Percentiles rank a stretch among this genome's conserved stretches.
Conservation (phyloP, 1,284 basidiomycete species). For the Peniophora sp. region DNA sequence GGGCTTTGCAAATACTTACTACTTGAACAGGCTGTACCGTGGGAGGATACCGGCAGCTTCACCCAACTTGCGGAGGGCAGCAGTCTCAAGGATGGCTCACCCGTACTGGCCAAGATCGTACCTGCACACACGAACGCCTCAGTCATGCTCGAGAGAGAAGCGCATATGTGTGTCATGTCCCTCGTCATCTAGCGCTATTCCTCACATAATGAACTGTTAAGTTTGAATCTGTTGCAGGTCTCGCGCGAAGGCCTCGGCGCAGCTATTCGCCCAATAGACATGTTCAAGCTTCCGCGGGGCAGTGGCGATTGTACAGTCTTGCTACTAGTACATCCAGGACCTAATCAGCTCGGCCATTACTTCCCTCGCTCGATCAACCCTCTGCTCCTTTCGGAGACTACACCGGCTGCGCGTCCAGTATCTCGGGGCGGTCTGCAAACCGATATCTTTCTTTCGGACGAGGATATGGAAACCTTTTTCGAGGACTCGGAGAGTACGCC, state of each 20-base stretch:
- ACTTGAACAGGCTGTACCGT: conserved; percentile 39
- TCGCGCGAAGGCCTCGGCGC: conserved; percentile 44
- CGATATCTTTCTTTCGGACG: conserved; percentile 49
- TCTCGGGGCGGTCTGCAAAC: conserved; percentile 23
- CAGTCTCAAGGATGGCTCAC: conserved; percentile 60
- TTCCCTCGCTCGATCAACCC: conserved; percentile 59
- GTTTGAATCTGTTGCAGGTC: conserved; percentile 44
- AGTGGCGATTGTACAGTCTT: conserved; percentile 61
- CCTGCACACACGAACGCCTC: conserved; percentile 62
- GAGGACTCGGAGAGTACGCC: conserved; percentile 47
- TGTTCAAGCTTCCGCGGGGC: conserved; percentile 52
- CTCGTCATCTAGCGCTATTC: not conserved
- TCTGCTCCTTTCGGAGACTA: conserved; percentile 50
- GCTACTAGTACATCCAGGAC: conserved; percentile 56
- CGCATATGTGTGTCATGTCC: conserved; percentile 47
- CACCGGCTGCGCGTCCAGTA: conserved; percentile 30
- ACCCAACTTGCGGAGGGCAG: conserved; percentile 59
- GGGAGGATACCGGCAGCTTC: conserved; percentile 66
- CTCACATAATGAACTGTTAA: conserved; percentile 16
- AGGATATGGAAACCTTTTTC: conserved; percentile 23
- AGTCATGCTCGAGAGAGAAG: conserved; percentile 62
- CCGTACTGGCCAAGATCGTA: conserved; percentile 63
- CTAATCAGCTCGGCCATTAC: conserved; percentile 58
- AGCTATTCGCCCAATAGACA: conserved; percentile 52
- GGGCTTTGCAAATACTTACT: not conserved